Conservation (phyloP, 208 protist genomes). For the Leishmania turanica region DNA sequence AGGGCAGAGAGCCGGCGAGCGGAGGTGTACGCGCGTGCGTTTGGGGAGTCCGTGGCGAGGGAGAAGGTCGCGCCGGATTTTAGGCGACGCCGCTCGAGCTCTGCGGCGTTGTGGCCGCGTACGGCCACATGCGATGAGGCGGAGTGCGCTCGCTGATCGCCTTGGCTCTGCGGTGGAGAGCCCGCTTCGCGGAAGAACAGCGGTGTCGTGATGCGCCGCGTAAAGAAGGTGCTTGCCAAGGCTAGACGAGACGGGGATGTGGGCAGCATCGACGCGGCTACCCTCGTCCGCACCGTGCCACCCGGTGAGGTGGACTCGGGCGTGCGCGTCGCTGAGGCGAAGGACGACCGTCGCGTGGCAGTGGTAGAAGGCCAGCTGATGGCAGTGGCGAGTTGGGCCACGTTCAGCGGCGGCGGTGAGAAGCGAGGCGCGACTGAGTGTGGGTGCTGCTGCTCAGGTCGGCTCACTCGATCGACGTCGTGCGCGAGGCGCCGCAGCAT, state of each 20-base stretch:
- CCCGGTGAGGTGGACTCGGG: not conserved
- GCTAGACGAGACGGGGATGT: not conserved
- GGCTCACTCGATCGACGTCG: not conserved
- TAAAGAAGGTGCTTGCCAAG: not conserved
- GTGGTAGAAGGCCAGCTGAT: not conserved
- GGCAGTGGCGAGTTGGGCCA: not conserved
- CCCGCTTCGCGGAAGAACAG: not conserved
- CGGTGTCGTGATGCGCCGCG: not conserved
- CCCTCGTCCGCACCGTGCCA: not conserved
- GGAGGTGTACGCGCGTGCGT: not conserved
- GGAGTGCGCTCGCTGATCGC: not conserved
- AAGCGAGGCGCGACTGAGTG: not conserved
- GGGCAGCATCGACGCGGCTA: not conserved
- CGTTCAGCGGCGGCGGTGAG: slow-evolving; percentile 7
- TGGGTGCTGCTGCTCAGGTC: not conserved
- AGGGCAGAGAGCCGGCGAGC: slow-evolving; percentile 16
- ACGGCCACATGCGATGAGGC: not conserved
- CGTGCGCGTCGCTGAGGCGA: not conserved
- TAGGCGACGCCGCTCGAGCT: not conserved
- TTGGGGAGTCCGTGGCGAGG: not conserved
- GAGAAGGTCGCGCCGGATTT: not conserved
- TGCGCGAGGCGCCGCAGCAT: not conserved
- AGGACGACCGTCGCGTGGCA: not conserved
- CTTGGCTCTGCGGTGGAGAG: too few species aligned
- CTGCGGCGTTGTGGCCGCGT: not conserved